These are phyloP conservation scores for Fraxinus nigra DNA, from an alignment of 305 asterid species.

Conservation along the genomic window DNA sequence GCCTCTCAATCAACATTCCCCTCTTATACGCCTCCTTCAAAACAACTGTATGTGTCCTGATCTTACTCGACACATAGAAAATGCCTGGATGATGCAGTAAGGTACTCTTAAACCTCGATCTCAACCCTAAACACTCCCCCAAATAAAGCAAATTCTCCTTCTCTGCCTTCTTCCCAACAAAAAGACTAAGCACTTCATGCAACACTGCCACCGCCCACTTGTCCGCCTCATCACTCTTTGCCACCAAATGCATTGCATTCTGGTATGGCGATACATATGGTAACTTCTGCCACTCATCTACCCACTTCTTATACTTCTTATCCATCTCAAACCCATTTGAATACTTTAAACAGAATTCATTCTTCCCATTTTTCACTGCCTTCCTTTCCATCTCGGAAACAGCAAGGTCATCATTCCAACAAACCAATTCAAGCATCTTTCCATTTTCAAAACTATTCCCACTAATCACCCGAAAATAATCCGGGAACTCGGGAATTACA, in stretches of 20 bases:
- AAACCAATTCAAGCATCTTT: slow-evolving; percentile 66
- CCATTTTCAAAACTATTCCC: slow-evolving; percentile 28
- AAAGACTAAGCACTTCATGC: slow-evolving; percentile 75
- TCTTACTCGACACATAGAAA: slow-evolving; percentile 73
- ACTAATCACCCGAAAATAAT: slow-evolving; percentile 57
- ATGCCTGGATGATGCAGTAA: slow-evolving; percentile 83
- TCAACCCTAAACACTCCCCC: slow-evolving; percentile 82
- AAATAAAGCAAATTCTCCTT: slow-evolving; percentile 58
- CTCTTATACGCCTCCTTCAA: slow-evolving; percentile 75
- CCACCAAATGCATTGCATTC: slow-evolving; percentile 50
- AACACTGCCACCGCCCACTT: slow-evolving; percentile 73
- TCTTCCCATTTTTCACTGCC: slow-evolving; percentile 33
- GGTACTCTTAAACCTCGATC: slow-evolving; percentile 73
- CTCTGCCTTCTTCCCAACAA: slow-evolving; percentile 78
- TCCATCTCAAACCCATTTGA: slow-evolving; percentile 79
- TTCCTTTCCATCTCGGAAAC: slow-evolving; percentile 59
- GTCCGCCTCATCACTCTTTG: slow-evolving; percentile 67
- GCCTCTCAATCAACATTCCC: slow-evolving; percentile 59
- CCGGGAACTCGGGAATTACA: slow-evolving; percentile 68
- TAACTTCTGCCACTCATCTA: slow-evolving; percentile 88
- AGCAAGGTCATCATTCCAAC: slow-evolving; percentile 79
- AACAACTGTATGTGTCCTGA: slow-evolving; percentile 66
- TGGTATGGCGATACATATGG: slow-evolving; percentile 82
- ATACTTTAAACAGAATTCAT: slow-evolving; percentile 45
- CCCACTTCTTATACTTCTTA: slow-evolving; percentile 80